Conservation (phyloP, 179 eudicot genomes). For the Sideroxylon spinosum region DNA sequence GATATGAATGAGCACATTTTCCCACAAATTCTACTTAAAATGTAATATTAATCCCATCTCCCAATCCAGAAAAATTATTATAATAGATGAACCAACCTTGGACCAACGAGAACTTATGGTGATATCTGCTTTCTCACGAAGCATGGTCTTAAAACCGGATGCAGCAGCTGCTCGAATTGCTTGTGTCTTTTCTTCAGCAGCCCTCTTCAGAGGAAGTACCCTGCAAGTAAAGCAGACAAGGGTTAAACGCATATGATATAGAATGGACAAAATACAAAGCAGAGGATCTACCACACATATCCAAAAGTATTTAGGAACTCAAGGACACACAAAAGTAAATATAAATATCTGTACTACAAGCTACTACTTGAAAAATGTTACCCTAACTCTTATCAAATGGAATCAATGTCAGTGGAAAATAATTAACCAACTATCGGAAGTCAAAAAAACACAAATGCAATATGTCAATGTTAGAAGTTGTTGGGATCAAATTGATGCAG, state of each 20-base stretch:
- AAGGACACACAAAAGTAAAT: not conserved
- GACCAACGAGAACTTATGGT: constrained; percentile 85
- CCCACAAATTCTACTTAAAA: not conserved
- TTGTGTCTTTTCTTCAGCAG: constrained; percentile 67
- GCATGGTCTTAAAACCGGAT: constrained; percentile 78
- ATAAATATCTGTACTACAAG: constrained; percentile 6
- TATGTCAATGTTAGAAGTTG: not conserved
- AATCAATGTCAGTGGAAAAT: not conserved
- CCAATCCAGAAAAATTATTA: not conserved
- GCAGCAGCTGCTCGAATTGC: constrained; percentile 63
- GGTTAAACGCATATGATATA: not conserved
- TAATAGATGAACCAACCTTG: constrained; percentile 49
- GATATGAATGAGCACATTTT: not conserved
- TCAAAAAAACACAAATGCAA: constrained; percentile 4
- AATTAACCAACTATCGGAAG: not conserved
- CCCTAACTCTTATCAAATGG: not conserved
- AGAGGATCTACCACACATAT: not conserved
- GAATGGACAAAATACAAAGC: constrained; percentile 3
- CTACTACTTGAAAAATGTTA: not conserved
- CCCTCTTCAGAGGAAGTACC: constrained; percentile 57
- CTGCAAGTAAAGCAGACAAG: constrained; percentile 32
- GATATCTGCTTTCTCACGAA: constrained; percentile 62
- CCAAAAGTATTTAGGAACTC: constrained; percentile 5
- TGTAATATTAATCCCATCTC: not conserved
- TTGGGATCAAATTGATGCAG: not conserved